phyloP scores from a whole-genome alignment of 371 early-diverging fungal genomes.

The Entomophthora muscae region DNA sequence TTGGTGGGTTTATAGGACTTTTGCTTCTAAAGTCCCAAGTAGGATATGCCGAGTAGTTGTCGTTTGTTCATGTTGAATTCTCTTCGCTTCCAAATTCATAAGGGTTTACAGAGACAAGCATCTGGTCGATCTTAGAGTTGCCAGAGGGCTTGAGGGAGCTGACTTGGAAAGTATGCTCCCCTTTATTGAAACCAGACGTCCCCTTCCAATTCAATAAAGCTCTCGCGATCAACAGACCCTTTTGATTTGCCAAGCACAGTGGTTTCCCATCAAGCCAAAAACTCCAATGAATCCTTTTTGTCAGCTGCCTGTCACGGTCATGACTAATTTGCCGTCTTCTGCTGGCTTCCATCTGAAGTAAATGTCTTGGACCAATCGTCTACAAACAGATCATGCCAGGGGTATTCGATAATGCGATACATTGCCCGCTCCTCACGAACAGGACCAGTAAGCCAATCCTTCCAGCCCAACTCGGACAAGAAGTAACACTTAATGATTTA shows the following conservation, averaged over 20 bases:
- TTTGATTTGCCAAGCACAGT: constrained; percentile 22
- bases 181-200: too few species aligned
- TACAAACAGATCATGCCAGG: constrained; percentile 37
- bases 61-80: too few species aligned
- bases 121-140: constrained; percentile 22
- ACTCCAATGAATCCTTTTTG: constrained; percentile 19
- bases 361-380: constrained; percentile 25
- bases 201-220: constrained; percentile 22
- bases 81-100: constrained; percentile 35
- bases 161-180: constrained; percentile 14
- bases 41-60: too few species aligned
- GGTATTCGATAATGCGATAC: constrained; percentile 25
- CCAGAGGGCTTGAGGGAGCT: neutral
- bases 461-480: constrained; percentile 17
- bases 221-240: constrained; percentile 24
- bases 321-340: constrained; percentile 24
- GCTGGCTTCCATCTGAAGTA: constrained; percentile 22
- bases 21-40: too few species aligned
- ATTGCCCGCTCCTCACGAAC: too few species aligned
- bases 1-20: too few species aligned
- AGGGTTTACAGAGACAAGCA: constrained; percentile 28
- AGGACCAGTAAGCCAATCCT: constrained; percentile 30
- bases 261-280: constrained; percentile 26
- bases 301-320: constrained; percentile 32
- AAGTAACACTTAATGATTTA: constrained; percentile 23